Evolutionary conservation across 495 filamentous ascomycete genomes (phyloP).

Genomic region (Talaromyces wortmannii): DNA sequence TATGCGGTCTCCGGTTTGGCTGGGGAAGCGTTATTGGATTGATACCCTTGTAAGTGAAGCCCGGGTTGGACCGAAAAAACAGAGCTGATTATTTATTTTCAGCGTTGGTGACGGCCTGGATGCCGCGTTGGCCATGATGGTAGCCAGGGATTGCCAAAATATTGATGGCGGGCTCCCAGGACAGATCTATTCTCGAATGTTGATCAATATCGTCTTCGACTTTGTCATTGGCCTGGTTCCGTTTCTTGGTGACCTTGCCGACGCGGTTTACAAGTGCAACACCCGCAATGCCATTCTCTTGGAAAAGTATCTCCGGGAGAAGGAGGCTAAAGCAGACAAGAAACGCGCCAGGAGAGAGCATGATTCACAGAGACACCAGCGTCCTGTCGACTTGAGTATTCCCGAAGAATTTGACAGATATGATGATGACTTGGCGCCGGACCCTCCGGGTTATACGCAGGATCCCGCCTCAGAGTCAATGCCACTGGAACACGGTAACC

Average conservation of each 20-base stretch:
- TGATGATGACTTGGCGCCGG: constrained; percentile 16
- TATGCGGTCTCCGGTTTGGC: constrained; percentile 71
- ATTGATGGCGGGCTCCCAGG: constrained; percentile 66
- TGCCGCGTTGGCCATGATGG: constrained; percentile 48
- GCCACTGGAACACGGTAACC: not conserved
- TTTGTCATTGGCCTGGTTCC: constrained; percentile 79
- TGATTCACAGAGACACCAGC: constrained; percentile 6
- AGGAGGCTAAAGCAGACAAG: constrained; percentile 22
- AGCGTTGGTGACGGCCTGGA: constrained; percentile 68
- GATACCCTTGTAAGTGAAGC: constrained; percentile 60
- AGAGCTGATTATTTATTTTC: not conserved
- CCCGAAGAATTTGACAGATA: constrained; percentile 35
- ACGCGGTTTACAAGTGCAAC: constrained; percentile 63
- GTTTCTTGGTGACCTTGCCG: constrained; percentile 75
- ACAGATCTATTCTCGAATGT: constrained; percentile 55
- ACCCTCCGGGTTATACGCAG: constrained; percentile 22
- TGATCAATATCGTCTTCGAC: constrained; percentile 70
- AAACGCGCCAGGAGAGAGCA: not conserved
- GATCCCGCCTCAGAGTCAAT: constrained; percentile 7
- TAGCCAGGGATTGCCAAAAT: constrained; percentile 57
- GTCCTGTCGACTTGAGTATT: constrained; percentile 25
- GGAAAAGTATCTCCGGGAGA: constrained; percentile 60
- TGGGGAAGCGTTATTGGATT: constrained; percentile 77
- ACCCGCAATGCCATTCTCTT: constrained; percentile 70
- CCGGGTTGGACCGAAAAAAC: not conserved